Evolutionary conservation across 2,329 filamentous ascomycete species (phyloP), one percentile per base, ranked within the genome.

Genomic region (Tympanopsis confertula): DNA sequence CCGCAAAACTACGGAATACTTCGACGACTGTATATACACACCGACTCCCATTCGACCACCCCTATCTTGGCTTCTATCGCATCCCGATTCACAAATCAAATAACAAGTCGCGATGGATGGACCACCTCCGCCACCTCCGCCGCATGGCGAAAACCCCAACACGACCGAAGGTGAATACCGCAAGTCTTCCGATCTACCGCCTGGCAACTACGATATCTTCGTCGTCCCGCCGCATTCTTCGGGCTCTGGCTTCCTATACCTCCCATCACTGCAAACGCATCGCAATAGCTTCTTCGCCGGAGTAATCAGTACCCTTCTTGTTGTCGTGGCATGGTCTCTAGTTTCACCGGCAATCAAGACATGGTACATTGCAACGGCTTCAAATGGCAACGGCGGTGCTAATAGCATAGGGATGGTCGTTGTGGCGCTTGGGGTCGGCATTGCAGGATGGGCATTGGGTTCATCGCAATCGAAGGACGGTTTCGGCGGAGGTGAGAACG

Each of bases 171-270:
- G 63, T 35, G 30, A 18, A 33, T 33, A 13, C 30, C 7, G 7
- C 12, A 33, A 18, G 17, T 7, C 12, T 7, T 33, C 30, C 15
- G 73, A 74, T 40, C 62, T 81, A 30, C 76, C 76, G 10, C 57
- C 69, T 20, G 76, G 76, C 33, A 77, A 76, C 49, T 81, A 81
- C 54, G 76, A 81, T 56, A 80, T 81, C 51, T 80, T 81, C 59
- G 69, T 81, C 48, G 71, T 81, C 42, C 76, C 76, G 20, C 76
- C 76, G 15, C 74, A 79, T 48, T 74, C 73, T 13, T 57, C 76
- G 5, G 76, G 76, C 20, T 65, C 67, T 7, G 76, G 76, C 38
- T 80, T 81, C 53, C 54, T 81, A 28, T 81, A 81, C 52, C 65
- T 81, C 4, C 76, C 76, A 0, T 78, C 74, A 5, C 55, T 81